Percentiles rank a stretch among this genome's conserved stretches.
Evolutionary conservation across 345 rosid genomes (phyloP).

Genomic region (Adansonia digitata): DNA sequence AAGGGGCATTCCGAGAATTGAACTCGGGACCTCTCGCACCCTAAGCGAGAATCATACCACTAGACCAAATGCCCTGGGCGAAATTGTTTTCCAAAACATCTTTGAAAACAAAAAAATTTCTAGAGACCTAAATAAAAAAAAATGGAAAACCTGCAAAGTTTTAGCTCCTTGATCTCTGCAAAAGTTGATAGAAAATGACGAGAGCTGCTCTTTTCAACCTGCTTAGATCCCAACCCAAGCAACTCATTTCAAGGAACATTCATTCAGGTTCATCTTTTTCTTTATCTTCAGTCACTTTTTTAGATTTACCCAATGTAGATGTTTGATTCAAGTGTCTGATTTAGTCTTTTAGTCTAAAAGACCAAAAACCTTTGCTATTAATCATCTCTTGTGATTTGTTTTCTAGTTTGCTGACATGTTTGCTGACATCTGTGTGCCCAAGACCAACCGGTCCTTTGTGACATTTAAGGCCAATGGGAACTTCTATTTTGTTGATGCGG

Average conservation of each 20-base stretch:
- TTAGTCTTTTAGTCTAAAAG: no score
- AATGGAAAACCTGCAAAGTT: no score
- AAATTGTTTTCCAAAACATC: no score
- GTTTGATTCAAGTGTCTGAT: background rate
- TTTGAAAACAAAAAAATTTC: no score
- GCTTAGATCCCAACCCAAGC: slow-evolving; percentile 56
- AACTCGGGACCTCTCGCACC: slow-evolving; percentile 86
- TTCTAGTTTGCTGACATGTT: no score
- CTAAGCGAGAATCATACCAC: slow-evolving; percentile 95
- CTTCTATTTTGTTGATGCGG: slow-evolving; percentile 63
- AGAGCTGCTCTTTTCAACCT: slow-evolving; percentile 53
- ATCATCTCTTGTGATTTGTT: no score
- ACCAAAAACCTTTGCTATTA: background rate
- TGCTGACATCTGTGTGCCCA: slow-evolving; percentile 1
- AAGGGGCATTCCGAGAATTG: slow-evolving; percentile 70
- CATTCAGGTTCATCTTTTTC: slow-evolving; percentile 40
- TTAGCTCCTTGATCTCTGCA: no score
- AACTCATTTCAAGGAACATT: slow-evolving; percentile 33
- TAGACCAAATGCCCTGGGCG: slow-evolving; percentile 93
- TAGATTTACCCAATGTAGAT: no score
- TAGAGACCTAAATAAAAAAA: no score
- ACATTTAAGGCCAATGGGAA: slow-evolving; percentile 56
- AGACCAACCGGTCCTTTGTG: slow-evolving; percentile 83
- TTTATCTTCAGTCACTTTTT: background rate
- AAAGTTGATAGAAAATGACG: slow-evolving; percentile 38